A percentile compares a stretch with the other conserved stretches of the same genome.
These are phyloP conservation scores for Amphirosellinia nigrospora DNA, from an alignment of 495 filamentous ascomycete species.

Conservation along the genomic window DNA sequence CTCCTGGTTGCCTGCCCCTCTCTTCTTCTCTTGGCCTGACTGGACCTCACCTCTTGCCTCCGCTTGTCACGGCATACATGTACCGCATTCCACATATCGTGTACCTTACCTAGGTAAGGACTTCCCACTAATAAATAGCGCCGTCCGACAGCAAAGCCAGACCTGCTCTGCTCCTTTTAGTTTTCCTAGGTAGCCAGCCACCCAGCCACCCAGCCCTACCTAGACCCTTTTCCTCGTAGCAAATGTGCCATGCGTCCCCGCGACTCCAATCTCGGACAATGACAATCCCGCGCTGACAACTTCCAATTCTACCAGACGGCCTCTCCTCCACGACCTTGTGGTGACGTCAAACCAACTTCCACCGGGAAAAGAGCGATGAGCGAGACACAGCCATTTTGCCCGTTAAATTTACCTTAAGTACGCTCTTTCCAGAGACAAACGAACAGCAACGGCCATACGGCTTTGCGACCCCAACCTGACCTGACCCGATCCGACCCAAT, in stretches of 20 bases:
- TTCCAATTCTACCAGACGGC: constrained; percentile 1
- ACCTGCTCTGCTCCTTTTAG: neutral
- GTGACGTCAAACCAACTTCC: neutral
- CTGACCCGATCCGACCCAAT: neutral
- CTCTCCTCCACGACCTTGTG: neutral
- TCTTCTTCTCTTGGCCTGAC: constrained; percentile 19
- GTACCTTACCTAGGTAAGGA: constrained; percentile 9
- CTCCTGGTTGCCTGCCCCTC: constrained; percentile 1
- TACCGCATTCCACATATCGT: constrained; percentile 13
- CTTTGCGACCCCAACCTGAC: neutral
- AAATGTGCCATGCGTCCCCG: neutral
- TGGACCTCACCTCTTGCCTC: constrained; percentile 2
- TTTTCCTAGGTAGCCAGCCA: neutral
- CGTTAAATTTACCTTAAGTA: neutral
- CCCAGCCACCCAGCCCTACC: no score
- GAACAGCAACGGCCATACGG: constrained; percentile 10
- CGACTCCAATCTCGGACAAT: neutral
- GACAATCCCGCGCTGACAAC: constrained; percentile 1
- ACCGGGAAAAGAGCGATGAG: constrained; percentile 11
- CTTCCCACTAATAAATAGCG: constrained; percentile 18
- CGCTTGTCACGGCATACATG: constrained; percentile 18
- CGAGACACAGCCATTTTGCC: neutral
- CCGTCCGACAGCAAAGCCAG: constrained; percentile 3
- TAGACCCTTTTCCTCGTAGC: neutral
- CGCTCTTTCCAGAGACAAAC: neutral